These are phyloP conservation scores for Metschnikowia noctiluminum DNA, from an alignment of 805 yeast genomes.

Conservation along the genomic window DNA sequence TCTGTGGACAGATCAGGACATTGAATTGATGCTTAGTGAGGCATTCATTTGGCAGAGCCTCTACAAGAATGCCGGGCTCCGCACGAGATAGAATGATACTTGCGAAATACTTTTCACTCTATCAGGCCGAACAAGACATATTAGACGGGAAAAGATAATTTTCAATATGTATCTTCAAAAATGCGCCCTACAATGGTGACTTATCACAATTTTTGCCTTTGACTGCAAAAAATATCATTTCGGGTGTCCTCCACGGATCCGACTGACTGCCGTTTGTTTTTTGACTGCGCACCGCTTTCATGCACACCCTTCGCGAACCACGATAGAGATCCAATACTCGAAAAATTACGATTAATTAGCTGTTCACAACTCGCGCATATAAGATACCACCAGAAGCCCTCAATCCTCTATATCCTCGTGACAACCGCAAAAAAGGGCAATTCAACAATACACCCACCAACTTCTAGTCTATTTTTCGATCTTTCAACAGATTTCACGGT, in stretches of 20 bases:
- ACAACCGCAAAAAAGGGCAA: neutral
- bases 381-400: neutral
- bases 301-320: slow-evolving; percentile 4
- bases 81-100: slow-evolving; percentile 26
- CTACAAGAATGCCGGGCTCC: slow-evolving; percentile 87
- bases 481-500: slow-evolving; percentile 1
- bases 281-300: slow-evolving; percentile 9
- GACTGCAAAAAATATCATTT: too few species aligned
- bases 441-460: neutral
- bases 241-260: neutral
- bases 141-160: neutral
- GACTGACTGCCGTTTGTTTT: slow-evolving; percentile 5
- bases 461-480: neutral
- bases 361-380: slow-evolving; percentile 2
- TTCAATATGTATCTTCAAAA: neutral
- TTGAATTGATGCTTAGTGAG: slow-evolving; percentile 88
- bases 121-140: too few species aligned
- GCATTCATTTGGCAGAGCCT: slow-evolving; percentile 96
- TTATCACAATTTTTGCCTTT: too few species aligned
- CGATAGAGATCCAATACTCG: neutral
- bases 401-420: too few species aligned
- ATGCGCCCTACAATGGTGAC: too few species aligned
- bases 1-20: slow-evolving; percentile 82
- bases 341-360: slow-evolving; percentile 1
- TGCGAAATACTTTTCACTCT: neutral